These are phyloP conservation scores for Trametes coccinea DNA, from an alignment of 768 basidiomycete genomes.

Conservation along the genomic window DNA sequence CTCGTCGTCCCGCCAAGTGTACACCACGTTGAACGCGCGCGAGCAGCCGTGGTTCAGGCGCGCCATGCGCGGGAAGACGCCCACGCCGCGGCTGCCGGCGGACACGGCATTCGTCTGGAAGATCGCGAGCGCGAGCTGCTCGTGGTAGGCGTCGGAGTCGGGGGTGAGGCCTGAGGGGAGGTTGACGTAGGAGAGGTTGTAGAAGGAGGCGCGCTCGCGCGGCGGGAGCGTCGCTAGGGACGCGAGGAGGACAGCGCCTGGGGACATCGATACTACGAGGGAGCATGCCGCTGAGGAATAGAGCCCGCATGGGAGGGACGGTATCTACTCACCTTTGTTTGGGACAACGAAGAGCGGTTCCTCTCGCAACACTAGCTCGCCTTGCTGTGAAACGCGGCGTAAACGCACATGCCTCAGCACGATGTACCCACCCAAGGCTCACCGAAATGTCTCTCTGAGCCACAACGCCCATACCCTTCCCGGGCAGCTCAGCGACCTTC, in stretches of 20 bases:
- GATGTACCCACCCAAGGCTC: not conserved
- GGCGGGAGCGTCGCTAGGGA: conserved; percentile 37
- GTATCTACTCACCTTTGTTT: conserved; percentile 41
- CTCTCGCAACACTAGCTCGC: conserved; percentile 58
- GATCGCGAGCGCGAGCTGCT: conserved; percentile 59
- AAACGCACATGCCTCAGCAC: not conserved
- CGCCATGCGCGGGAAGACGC: conserved; percentile 69
- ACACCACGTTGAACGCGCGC: conserved; percentile 65
- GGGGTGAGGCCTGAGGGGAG: conserved; percentile 44
- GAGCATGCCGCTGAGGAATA: not conserved
- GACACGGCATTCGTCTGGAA: conserved; percentile 68
- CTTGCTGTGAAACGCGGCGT: conserved; percentile 43
- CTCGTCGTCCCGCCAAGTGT: conserved; percentile 56
- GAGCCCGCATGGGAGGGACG: not conserved
- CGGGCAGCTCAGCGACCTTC: conserved; percentile 49
- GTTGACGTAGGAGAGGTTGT: conserved; percentile 58
- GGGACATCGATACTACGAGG: conserved; percentile 44
- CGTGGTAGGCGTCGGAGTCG: conserved; percentile 32
- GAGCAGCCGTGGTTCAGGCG: conserved; percentile 71
- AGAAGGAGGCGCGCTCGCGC: conserved; percentile 43
- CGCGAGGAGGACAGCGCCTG: conserved; percentile 43
- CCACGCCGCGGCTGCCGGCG: conserved; percentile 47
- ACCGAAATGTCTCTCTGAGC: conserved; percentile 55
- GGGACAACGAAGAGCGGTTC: conserved; percentile 56
- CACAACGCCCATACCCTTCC: conserved; percentile 55